A percentile compares a stretch with the other conserved stretches of the same genome.
Evolutionary conservation across 495 filamentous ascomycete genomes (phyloP).

Genomic region (Neurospora sp.): DNA sequence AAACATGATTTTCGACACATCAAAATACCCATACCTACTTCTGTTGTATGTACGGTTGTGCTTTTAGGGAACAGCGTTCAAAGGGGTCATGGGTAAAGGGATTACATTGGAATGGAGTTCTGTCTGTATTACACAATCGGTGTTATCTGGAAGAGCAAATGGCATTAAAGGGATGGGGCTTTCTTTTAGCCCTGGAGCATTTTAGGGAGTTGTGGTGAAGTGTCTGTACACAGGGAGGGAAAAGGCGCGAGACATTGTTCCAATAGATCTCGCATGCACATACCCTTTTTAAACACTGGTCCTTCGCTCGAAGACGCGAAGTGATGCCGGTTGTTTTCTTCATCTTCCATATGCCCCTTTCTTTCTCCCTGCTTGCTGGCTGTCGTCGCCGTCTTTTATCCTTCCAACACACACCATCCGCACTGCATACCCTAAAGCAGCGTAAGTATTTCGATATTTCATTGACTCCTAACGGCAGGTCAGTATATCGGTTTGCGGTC

Average conservation of each 20-base stretch:
- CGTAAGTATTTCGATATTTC: too few species aligned
- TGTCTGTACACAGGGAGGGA: neutral
- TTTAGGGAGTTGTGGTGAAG: neutral
- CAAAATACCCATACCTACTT: neutral
- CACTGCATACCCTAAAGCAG: too few species aligned
- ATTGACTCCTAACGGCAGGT: too few species aligned
- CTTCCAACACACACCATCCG: too few species aligned
- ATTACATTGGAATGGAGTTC: neutral
- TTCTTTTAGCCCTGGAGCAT: neutral
- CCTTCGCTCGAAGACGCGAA: neutral
- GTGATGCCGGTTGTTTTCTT: neutral
- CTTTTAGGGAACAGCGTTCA: neutral
- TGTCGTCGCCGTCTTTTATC: neutral
- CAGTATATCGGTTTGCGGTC: too few species aligned
- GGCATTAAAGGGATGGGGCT: neutral
- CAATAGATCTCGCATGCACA: neutral
- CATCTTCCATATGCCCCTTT: neutral
- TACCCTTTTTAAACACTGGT: neutral
- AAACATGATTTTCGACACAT: slow-evolving; percentile 1
- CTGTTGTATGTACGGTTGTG: neutral
- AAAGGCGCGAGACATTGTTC: neutral
- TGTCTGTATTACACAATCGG: neutral
- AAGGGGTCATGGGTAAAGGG: neutral
- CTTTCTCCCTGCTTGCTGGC: neutral
- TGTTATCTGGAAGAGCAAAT: neutral